These are phyloP conservation scores for Coemansia umbellata DNA, from an alignment of 192 early-diverging fungal genomes.

Conservation along the genomic window DNA sequence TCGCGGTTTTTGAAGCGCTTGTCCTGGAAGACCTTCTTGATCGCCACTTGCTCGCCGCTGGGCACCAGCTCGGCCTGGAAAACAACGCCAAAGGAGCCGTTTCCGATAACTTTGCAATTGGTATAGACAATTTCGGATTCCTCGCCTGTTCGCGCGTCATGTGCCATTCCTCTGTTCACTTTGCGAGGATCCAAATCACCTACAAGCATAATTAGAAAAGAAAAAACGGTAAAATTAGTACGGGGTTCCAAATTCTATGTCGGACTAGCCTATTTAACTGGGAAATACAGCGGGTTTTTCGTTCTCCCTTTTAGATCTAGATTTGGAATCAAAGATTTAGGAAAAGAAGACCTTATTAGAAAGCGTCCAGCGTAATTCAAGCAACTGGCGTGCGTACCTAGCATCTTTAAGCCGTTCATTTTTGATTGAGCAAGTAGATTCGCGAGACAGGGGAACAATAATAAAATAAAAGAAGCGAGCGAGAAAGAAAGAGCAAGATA, in stretches of 20 bases:
- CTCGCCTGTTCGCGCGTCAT: conserved; percentile 82
- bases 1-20: conserved; percentile 86
- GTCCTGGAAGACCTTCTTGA: conserved; percentile 98
- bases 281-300: too few species aligned
- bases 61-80: conserved; percentile 87
- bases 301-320: too few species aligned
- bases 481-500: neutral
- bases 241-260: too few species aligned
- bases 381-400: conserved; percentile 25
- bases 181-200: conserved; percentile 60
- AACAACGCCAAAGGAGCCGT: conserved; percentile 98
- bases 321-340: neutral
- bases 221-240: neutral
- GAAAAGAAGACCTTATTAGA: too few species aligned
- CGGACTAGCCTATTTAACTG: too few species aligned
- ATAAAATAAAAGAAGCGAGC: neutral
- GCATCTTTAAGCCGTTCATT: conserved; percentile 51
- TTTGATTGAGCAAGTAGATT: too few species aligned
- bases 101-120: conserved; percentile 91
- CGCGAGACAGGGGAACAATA: too few species aligned
- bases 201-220: conserved; percentile 3
- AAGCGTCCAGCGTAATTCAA: neutral
- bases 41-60: conserved; percentile 80
- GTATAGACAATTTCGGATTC: conserved; percentile 85
- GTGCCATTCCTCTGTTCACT: conserved; percentile 73